These are phyloP conservation scores for Podospora conica DNA, from an alignment of 495 filamentous ascomycete species.

Conservation along the genomic window DNA sequence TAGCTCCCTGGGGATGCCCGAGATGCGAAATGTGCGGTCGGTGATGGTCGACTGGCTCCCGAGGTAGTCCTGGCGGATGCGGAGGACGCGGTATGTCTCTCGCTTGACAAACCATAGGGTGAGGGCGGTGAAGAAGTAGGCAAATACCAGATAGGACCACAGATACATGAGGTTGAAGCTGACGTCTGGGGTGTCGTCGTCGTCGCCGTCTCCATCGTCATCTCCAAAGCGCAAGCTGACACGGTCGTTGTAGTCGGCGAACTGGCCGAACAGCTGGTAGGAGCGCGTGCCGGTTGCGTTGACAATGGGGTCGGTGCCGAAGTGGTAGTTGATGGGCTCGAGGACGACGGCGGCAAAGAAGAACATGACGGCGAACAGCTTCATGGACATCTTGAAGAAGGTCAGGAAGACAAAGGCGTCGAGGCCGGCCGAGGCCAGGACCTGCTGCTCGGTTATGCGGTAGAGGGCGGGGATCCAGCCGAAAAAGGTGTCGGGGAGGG, in stretches of 20 bases:
- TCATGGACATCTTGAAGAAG: conserved; percentile 91
- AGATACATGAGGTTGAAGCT: conserved; percentile 51
- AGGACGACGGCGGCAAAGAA: conserved; percentile 75
- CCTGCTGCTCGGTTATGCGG: conserved; percentile 78
- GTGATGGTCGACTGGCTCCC: conserved; percentile 90
- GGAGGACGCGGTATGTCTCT: conserved; percentile 77
- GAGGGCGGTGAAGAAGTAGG: conserved; percentile 81
- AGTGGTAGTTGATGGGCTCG: conserved; percentile 75
- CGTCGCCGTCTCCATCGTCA: background rate
- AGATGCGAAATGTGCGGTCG: conserved; percentile 85
- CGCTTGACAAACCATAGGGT: conserved; percentile 75
- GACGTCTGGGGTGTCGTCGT: conserved; percentile 31
- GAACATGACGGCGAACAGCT: conserved; percentile 70
- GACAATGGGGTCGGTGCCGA: conserved; percentile 18
- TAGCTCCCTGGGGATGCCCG: conserved; percentile 77
- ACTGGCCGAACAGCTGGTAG: conserved; percentile 11
- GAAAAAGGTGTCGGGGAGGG: conserved; percentile 79
- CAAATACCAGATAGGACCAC: conserved; percentile 91
- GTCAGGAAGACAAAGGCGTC: conserved; percentile 94
- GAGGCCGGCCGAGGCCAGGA: conserved; percentile 83
- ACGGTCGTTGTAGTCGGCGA: conserved; percentile 4
- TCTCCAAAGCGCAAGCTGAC: background rate
- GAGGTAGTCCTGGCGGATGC: conserved; percentile 81
- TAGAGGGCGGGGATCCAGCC: conserved; percentile 94
- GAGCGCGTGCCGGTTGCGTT: conserved; percentile 1